A percentile compares a stretch with the other conserved stretches of the same genome.
These are phyloP conservation scores for Phytopythium chamaehyphon DNA, from an alignment of 352 stramenopile species.

Conservation along the genomic window DNA sequence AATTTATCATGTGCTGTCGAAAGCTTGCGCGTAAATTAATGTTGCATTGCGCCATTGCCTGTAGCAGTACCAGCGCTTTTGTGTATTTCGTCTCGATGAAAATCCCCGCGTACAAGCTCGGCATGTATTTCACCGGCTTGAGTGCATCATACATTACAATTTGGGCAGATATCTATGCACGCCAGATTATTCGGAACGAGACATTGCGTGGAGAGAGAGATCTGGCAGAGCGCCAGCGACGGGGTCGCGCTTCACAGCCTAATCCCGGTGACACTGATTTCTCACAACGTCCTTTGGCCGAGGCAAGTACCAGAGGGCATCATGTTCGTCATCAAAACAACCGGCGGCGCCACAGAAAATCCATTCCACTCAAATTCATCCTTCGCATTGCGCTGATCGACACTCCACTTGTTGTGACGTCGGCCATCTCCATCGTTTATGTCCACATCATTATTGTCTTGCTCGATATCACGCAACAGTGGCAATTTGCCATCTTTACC, in stretches of 20 bases:
- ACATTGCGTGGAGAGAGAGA: slow-evolving; percentile 13
- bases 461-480: neutral
- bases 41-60: neutral
- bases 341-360: no score
- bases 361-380: neutral
- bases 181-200: slow-evolving; percentile 9
- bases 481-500: slow-evolving; percentile 9
- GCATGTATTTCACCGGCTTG: slow-evolving; percentile 15
- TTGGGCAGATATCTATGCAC: slow-evolving; percentile 7
- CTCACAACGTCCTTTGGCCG: no score
- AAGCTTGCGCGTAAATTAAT: no score
- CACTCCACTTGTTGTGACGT: slow-evolving; percentile 5
- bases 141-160: slow-evolving; percentile 15
- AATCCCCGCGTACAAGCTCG: slow-evolving; percentile 9
- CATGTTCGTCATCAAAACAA: neutral
- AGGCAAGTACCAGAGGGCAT: neutral
- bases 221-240: neutral
- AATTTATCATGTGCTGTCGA: no score
- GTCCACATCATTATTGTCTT: slow-evolving; percentile 11
- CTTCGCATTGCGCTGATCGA: neutral
- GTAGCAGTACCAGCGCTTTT: neutral
- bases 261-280: no score
- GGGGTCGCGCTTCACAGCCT: no score
- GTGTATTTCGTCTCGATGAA: neutral
- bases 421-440: slow-evolving; percentile 11